Evolutionary conservation across 164 flowering plant genomes (phyloP), one percentile per base, ranked within the genome.

Genomic region (Tinospora cordifolia): DNA sequence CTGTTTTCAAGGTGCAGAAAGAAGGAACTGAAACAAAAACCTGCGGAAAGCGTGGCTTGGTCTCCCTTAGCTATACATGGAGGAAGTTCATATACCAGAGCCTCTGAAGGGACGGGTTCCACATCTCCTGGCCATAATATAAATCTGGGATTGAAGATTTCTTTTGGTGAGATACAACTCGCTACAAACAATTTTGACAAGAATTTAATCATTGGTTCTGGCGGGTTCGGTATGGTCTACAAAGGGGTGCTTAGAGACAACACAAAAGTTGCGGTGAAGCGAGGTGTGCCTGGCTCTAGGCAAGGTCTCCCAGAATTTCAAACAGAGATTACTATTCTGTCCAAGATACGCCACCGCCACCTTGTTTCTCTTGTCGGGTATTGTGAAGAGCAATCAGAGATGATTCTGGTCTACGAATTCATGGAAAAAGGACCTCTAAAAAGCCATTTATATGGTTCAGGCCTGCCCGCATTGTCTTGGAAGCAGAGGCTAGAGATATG

Each of bases 251-350:
- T 91, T 21, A 72, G 74, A 72, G 92, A 88, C 77, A 79, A 74
- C 12, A 80, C 83, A 9, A 86, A 80, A 69, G 86, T 91, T 59
- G 97, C 97, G 6, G 91, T 88, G 69, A 91, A 91, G 80, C 79
- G 97, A 68, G 86, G 88, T 36, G 74, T 82, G 62, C 90, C 88
- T 0, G 92, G 87, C 2, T 89, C 92, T 6, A 77, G 85, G 71
- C 97, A 91, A 66, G 97, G 97, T 47, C 85, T 87, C 15, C 90
- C 87, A 1, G 97, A 91, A 70, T 91, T 91, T 82, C 88, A 86
- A 27, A 79, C 91, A 11, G 97, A 91, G 72, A 88, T 91, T 57
- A 78, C 85, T 0, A 78, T 89, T 36, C 44, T 91, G 73, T 88
- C 97, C 22, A 86, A 79, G 70, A 88, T 91, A 25, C 87, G 76